These are phyloP conservation scores for Pseudopithomyces maydicus DNA, from an alignment of 2,329 filamentous ascomycete genomes.

Conservation along the genomic window DNA sequence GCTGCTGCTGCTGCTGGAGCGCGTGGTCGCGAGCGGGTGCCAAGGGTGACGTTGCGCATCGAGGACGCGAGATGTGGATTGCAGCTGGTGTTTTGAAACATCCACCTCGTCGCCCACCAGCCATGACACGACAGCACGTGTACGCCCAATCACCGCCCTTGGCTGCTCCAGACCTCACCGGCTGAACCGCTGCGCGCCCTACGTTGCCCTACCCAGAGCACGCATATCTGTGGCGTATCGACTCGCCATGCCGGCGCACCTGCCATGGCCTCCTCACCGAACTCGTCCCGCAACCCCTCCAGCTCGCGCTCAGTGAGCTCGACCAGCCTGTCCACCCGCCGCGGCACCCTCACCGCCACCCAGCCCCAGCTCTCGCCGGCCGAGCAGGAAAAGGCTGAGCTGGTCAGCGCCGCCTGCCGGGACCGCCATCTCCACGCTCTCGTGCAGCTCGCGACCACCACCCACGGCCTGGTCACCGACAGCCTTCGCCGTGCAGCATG, in stretches of 20 bases:
- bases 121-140: slow-evolving; percentile 3
- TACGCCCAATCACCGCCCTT: not conserved
- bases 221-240: not conserved
- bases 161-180: slow-evolving; percentile 1
- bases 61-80: not conserved
- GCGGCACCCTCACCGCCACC: slow-evolving; percentile 16
- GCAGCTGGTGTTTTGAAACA: not conserved
- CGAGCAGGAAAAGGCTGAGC: slow-evolving; percentile 31
- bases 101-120: slow-evolving; percentile 1
- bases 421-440: slow-evolving; percentile 48
- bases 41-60: not conserved
- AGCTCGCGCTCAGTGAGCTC: slow-evolving; percentile 36
- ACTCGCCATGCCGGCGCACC: slow-evolving; percentile 23
- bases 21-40: not conserved
- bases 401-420: slow-evolving; percentile 50
- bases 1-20: not conserved
- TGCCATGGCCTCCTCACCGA: slow-evolving; percentile 35
- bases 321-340: slow-evolving; percentile 25
- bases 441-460: slow-evolving; percentile 48
- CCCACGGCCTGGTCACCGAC: slow-evolving; percentile 54
- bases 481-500: slow-evolving; percentile 74
- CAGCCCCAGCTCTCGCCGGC: slow-evolving; percentile 21
- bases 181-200: not conserved
- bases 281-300: slow-evolving; percentile 29
- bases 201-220: not conserved